phyloP scores from a whole-genome alignment of 1,284 basidiomycete genomes.

The Chondrostereum purpureum region DNA sequence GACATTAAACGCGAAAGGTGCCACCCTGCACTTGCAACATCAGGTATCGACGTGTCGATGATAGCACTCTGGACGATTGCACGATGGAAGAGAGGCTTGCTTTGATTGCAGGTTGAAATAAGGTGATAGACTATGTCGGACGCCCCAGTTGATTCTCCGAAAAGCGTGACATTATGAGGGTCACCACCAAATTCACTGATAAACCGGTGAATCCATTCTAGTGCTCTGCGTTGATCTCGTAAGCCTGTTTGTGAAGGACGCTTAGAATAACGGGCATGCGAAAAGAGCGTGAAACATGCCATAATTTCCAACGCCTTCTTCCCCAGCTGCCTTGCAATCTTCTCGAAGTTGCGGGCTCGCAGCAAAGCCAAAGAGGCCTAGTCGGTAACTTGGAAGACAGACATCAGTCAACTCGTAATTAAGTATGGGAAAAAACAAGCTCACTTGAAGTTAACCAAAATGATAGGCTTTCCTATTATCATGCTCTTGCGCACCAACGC shows the following conservation, averaged over 20 bases:
- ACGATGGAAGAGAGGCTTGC: conserved; percentile 53
- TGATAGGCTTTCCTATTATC: conserved; percentile 51
- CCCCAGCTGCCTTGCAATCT: conserved; percentile 55
- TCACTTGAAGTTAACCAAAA: conserved; percentile 72
- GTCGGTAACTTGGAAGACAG: conserved; percentile 48
- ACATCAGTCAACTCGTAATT: conserved; percentile 14
- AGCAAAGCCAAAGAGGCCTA: conserved; percentile 69
- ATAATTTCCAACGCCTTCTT: conserved; percentile 71
- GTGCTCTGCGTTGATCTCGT: conserved; percentile 60
- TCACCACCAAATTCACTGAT: conserved; percentile 70
- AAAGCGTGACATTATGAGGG: conserved; percentile 62
- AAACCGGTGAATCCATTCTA: conserved; percentile 64
- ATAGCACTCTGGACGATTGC: conserved; percentile 63
- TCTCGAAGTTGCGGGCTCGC: conserved; percentile 56
- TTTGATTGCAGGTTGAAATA: conserved; percentile 56
- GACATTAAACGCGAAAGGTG: conserved; percentile 57
- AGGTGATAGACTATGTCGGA: conserved; percentile 68
- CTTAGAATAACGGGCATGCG: no score
- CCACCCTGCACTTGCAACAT: conserved; percentile 54
- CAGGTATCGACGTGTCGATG: conserved; percentile 53
- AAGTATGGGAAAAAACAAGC: conserved; percentile 21
- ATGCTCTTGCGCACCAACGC: conserved; percentile 62
- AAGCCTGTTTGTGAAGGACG: conserved; percentile 37
- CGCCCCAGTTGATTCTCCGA: conserved; percentile 65
- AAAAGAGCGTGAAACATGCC: conserved; percentile 45